A percentile compares a stretch with the other conserved stretches of the same genome.
phyloP scores from a whole-genome alignment of 148 eudicot genomes.

The Vaccinium corymbosum region DNA sequence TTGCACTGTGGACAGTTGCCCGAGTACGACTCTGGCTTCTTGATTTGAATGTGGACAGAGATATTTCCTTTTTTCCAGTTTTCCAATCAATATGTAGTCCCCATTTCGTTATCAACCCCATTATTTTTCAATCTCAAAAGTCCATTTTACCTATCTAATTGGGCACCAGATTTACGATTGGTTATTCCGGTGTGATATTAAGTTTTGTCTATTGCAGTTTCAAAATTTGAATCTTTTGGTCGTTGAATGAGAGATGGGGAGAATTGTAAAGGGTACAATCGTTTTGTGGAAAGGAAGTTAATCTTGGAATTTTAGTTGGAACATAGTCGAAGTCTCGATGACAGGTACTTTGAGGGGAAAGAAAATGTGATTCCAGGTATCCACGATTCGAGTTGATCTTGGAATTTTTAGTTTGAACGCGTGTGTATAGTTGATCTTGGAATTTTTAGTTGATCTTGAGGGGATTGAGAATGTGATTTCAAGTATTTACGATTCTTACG shows the following conservation, averaged over 20 bases:
- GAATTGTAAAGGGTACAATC: background rate
- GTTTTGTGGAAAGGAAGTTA: background rate
- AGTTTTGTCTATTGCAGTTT: background rate
- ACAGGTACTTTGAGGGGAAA: too few species aligned
- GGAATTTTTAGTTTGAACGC: too few species aligned
- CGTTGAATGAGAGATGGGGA: background rate
- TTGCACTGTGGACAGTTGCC: conserved; percentile 72
- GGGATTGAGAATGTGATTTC: too few species aligned
- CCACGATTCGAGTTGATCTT: too few species aligned
- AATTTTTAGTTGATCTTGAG: too few species aligned
- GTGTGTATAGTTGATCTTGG: too few species aligned
- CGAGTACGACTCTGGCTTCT: conserved; percentile 52
- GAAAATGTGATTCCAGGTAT: too few species aligned
- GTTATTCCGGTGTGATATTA: background rate
- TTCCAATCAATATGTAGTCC: background rate
- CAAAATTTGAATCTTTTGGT: background rate
- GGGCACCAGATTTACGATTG: background rate
- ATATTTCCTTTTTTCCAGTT: background rate
- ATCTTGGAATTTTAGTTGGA: too few species aligned
- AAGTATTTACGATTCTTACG: too few species aligned
- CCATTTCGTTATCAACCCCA: background rate
- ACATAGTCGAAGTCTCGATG: too few species aligned
- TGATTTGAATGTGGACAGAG: conserved; percentile 15
- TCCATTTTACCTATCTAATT: background rate
- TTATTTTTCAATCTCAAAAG: background rate